A percentile compares a stretch with the other conserved stretches of the same genome.
These are phyloP conservation scores for Monosporozyma servazzii DNA, from an alignment of 805 yeast species.

Conservation along the genomic window DNA sequence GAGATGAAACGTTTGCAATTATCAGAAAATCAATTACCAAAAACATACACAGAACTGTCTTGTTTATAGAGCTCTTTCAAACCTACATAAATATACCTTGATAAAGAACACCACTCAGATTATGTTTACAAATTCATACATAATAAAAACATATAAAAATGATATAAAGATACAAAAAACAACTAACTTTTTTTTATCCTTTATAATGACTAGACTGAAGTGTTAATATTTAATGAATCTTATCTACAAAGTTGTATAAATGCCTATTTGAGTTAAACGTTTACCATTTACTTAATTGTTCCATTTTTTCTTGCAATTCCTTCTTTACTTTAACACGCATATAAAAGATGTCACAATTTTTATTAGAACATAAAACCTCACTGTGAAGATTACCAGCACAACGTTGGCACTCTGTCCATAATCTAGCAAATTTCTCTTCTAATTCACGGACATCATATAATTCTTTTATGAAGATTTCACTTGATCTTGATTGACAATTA, in stretches of 20 bases:
- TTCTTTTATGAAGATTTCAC: constrained; percentile 73
- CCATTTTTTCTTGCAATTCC: constrained; percentile 33
- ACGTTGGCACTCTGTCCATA: constrained; percentile 98
- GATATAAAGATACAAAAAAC: background rate
- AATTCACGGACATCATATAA: constrained; percentile 69
- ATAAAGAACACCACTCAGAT: background rate
- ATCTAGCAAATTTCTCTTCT: constrained; percentile 72
- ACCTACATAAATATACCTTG: constrained; percentile 1
- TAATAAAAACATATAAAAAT: background rate
- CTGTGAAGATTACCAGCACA: constrained; percentile 95
- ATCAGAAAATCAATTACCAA: constrained; percentile 25
- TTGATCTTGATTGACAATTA: constrained; percentile 64
- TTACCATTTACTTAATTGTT: constrained; percentile 35
- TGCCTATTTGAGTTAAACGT: background rate
- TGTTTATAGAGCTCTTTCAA: constrained; percentile 7
- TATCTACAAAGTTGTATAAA: background rate
- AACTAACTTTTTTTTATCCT: background rate
- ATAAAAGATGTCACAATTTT: constrained; percentile 95
- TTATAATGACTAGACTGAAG: background rate
- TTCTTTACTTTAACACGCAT: constrained; percentile 63
- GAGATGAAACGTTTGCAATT: constrained; percentile 25
- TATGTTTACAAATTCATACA: background rate
- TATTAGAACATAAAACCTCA: constrained; percentile 89
- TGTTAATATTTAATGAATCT: too few species aligned
- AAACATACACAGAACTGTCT: constrained; percentile 33